A percentile compares a stretch with the other conserved stretches of the same genome.
These are phyloP conservation scores for Colletotrichum tanaceti DNA, from an alignment of 2,329 filamentous ascomycete species.

Conservation along the genomic window DNA sequence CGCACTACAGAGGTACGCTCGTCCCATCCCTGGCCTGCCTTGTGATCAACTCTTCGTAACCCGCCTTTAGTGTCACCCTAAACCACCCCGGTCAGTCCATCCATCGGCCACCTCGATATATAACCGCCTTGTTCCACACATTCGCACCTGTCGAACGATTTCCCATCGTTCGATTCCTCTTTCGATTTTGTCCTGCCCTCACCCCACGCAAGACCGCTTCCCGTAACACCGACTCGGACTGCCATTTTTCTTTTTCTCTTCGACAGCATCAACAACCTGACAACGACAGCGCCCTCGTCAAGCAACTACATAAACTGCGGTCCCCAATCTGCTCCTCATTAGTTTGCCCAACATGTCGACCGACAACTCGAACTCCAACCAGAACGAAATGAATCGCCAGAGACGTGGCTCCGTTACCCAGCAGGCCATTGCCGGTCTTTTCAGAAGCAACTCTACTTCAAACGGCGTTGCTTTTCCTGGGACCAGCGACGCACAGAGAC, in stretches of 20 bases:
- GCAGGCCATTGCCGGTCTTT: constrained; percentile 68
- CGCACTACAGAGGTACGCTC: constrained; percentile 33
- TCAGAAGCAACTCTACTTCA: constrained; percentile 66
- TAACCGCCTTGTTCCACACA: constrained; percentile 34
- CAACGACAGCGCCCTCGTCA: neutral
- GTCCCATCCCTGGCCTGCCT: constrained; percentile 36
- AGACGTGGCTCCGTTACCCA: constrained; percentile 69
- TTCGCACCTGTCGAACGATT: constrained; percentile 34
- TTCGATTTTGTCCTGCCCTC: constrained; percentile 39
- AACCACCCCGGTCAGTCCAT: constrained; percentile 36
- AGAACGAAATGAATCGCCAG: constrained; percentile 47
- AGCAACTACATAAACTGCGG: constrained; percentile 28
- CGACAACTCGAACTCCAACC: constrained; percentile 32
- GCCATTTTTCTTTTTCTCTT: neutral
- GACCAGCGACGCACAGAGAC: constrained; percentile 66
- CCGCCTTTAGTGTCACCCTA: constrained; percentile 36
- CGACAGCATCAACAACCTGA: constrained; percentile 4
- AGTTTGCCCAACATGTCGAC: constrained; percentile 36
- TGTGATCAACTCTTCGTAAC: constrained; percentile 35
- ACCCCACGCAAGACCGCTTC: constrained; percentile 31
- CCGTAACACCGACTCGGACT: constrained; percentile 28
- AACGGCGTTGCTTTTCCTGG: constrained; percentile 59
- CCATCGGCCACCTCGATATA: constrained; percentile 38
- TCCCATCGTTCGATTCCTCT: constrained; percentile 39
- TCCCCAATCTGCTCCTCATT: constrained; percentile 5